These are phyloP conservation scores for Asterochloris sp. DNA, from an alignment of 139 green algal genomes.

Conservation along the genomic window DNA sequence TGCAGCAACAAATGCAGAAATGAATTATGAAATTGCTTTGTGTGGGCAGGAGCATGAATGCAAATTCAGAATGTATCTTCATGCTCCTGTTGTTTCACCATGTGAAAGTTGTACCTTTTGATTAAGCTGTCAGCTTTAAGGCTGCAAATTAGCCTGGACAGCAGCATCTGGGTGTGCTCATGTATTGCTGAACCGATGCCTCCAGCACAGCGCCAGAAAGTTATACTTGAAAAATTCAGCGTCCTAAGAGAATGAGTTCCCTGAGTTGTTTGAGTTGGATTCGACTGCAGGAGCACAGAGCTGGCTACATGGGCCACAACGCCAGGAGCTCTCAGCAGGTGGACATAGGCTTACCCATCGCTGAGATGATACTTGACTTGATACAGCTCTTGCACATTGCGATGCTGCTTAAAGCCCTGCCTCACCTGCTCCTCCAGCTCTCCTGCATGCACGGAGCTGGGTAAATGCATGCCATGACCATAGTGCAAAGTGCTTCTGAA, in stretches of 20 bases:
- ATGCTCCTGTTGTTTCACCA: too few species aligned
- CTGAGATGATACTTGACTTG: conserved; percentile 48
- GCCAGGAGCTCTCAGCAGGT: conserved; percentile 46
- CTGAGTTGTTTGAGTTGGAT: conserved; percentile 40
- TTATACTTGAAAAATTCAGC: too few species aligned
- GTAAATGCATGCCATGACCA: background rate
- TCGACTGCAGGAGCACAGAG: background rate
- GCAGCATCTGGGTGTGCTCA: too few species aligned
- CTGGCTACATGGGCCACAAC: conserved; percentile 22
- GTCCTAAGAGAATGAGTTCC: conserved; percentile 15
- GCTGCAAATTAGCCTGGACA: too few species aligned
- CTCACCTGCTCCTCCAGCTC: conserved; percentile 20
- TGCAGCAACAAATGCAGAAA: too few species aligned
- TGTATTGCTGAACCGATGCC: too few species aligned
- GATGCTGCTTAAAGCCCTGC: background rate
- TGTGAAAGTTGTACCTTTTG: too few species aligned
- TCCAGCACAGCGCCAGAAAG: too few species aligned
- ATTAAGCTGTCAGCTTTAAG: too few species aligned
- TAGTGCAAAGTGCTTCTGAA: background rate
- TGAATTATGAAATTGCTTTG: too few species aligned
- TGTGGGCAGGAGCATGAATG: too few species aligned
- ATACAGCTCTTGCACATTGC: conserved; percentile 12
- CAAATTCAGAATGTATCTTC: too few species aligned
- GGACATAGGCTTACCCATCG: conserved; percentile 35
- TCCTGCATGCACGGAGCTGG: conserved; percentile 1